Conservation (phyloP, 768 basidiomycete genomes). For the Botryobasidium botryosum region DNA sequence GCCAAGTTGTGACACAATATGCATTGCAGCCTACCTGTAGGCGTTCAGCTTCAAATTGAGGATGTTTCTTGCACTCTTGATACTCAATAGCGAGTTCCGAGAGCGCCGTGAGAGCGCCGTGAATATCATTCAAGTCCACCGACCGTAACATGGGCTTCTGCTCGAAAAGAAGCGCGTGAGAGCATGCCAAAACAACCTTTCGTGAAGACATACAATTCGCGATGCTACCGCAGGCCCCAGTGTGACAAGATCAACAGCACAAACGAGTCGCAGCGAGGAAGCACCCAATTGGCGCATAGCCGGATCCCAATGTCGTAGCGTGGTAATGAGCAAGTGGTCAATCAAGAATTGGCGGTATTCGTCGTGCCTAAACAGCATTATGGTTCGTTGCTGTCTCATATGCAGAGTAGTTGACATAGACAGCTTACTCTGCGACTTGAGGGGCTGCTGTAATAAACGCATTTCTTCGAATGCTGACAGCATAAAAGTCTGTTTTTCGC, state of each 20-base stretch:
- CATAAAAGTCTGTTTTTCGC: constrained; percentile 85
- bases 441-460: constrained; percentile 76
- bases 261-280: constrained; percentile 53
- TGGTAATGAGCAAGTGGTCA: constrained; percentile 54
- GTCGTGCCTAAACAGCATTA: constrained; percentile 34
- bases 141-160: not conserved
- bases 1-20: too few species aligned
- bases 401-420: constrained; percentile 8
- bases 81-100: constrained; percentile 55
- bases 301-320: constrained; percentile 79
- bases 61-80: constrained; percentile 14
- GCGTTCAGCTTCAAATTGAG: constrained; percentile 1
- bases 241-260: constrained; percentile 35
- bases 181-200: not conserved
- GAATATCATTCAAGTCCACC: constrained; percentile 30
- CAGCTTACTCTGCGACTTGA: constrained; percentile 67
- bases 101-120: constrained; percentile 65
- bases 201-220: constrained; percentile 32
- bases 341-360: constrained; percentile 59
- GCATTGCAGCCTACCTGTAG: constrained; percentile 1
- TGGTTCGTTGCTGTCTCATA: constrained; percentile 5
- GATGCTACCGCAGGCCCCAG: constrained; percentile 34
- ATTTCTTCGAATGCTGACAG: constrained; percentile 69
- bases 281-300: constrained; percentile 64
- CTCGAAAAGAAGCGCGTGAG: not conserved